Evolutionary conservation across 2,329 filamentous ascomycete genomes (phyloP).

Genomic region (Tolypocladium sp.): DNA sequence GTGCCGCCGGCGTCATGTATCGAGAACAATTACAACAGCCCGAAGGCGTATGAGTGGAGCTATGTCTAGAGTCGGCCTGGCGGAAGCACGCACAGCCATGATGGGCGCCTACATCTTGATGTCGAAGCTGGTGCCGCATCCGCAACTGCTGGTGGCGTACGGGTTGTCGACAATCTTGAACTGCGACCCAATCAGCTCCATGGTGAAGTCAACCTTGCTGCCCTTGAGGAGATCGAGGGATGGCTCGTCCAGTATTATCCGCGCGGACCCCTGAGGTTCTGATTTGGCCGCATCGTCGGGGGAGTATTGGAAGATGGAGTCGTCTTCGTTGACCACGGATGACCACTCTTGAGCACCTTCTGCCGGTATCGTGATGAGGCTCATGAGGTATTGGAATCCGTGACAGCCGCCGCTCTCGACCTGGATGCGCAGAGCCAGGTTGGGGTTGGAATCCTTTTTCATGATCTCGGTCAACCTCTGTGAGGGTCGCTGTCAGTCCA

Average conservation of each 20-base stretch:
- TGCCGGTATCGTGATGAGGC: conserved; percentile 55
- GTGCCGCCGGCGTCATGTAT: not conserved
- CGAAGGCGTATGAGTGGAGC: not conserved
- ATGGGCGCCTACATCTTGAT: conserved; percentile 52
- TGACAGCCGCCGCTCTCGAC: conserved; percentile 94
- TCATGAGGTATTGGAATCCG: conserved; percentile 96
- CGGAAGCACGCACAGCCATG: not conserved
- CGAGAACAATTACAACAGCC: not conserved
- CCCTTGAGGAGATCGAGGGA: conserved; percentile 84
- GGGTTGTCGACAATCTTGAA: conserved; percentile 97
- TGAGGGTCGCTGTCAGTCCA: not conserved
- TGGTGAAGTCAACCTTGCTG: conserved; percentile 93
- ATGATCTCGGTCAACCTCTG: conserved; percentile 72
- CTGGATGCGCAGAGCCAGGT: conserved; percentile 79
- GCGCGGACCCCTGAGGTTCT: conserved; percentile 39
- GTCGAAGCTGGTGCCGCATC: conserved; percentile 96
- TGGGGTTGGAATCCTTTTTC: conserved; percentile 60
- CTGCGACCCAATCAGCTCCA: conserved; percentile 80
- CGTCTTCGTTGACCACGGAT: conserved; percentile 54
- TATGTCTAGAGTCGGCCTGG: not conserved
- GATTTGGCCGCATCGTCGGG: conserved; percentile 30
- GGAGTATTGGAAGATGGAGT: conserved; percentile 74
- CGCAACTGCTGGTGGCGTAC: conserved; percentile 84
- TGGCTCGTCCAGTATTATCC: conserved; percentile 79
- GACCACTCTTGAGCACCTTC: conserved; percentile 22